These are phyloP conservation scores for Taphrina pruni DNA, from an alignment of 1,139 yeast genomes.

Conservation along the genomic window DNA sequence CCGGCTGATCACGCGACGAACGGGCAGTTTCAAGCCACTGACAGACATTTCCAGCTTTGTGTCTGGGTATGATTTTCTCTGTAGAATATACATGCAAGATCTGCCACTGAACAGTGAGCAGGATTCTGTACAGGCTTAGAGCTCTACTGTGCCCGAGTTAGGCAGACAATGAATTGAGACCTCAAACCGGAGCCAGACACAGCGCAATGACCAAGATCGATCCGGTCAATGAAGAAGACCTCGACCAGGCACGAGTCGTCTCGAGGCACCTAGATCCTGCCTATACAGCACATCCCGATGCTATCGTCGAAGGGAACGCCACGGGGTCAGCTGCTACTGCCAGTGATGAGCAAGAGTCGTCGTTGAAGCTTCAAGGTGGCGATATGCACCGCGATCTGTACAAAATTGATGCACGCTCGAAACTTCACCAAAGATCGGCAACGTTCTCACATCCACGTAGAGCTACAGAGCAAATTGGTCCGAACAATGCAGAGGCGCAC, in stretches of 20 bases:
- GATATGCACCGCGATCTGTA: constrained; percentile 84
- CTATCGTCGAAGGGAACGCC: constrained; percentile 2
- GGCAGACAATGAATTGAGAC: background rate
- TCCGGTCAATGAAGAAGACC: constrained; percentile 1
- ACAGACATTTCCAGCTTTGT: too few relatives aligned
- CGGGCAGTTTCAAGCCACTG: too few relatives aligned
- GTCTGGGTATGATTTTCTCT: background rate
- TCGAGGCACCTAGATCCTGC: constrained; percentile 31
- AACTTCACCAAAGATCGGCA: constrained; percentile 51
- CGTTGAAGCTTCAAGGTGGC: constrained; percentile 77
- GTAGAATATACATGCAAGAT: too few relatives aligned
- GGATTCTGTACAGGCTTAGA: too few relatives aligned
- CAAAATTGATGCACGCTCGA: constrained; percentile 56
- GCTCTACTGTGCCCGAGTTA: background rate
- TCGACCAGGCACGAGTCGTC: constrained; percentile 17
- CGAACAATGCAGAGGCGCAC: constrained; percentile 60
- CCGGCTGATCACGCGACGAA: too few relatives aligned
- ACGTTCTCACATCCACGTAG: constrained; percentile 55
- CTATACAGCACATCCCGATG: constrained; percentile 22
- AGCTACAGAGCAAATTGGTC: constrained; percentile 47
- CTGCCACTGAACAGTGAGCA: too few relatives aligned
- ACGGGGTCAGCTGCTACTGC: background rate
- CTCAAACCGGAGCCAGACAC: background rate
- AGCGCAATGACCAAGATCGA: background rate
- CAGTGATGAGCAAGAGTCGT: constrained; percentile 45